These are phyloP conservation scores for Zalaria obscura DNA, from an alignment of 2,329 filamentous ascomycete genomes.

Conservation along the genomic window DNA sequence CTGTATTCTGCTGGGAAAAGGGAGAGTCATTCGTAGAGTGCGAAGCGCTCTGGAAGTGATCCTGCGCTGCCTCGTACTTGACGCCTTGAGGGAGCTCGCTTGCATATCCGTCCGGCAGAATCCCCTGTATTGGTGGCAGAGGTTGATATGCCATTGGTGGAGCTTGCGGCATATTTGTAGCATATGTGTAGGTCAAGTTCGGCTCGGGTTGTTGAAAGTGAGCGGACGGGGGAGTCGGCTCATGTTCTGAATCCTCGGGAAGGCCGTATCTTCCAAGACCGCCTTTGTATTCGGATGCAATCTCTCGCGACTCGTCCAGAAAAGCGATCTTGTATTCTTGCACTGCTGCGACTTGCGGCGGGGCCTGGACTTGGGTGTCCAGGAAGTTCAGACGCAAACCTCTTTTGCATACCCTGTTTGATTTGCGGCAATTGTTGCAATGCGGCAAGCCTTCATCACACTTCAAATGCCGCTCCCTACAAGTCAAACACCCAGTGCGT, in stretches of 20 bases:
- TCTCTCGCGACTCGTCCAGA: conserved; percentile 74
- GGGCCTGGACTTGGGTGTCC: conserved; percentile 60
- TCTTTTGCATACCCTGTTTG: conserved; percentile 70
- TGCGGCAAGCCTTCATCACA: conserved; percentile 62
- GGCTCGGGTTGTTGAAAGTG: conserved; percentile 4
- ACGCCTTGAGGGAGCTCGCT: conserved; percentile 15
- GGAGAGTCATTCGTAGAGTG: conserved; percentile 15
- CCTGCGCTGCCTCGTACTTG: conserved; percentile 15
- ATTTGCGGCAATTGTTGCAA: conserved; percentile 75
- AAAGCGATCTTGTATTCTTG: conserved; percentile 63
- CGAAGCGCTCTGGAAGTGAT: conserved; percentile 12
- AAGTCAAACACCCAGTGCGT: conserved; percentile 81
- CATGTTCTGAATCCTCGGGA: conserved; percentile 1
- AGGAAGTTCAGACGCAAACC: conserved; percentile 86
- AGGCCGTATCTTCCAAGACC: conserved; percentile 59
- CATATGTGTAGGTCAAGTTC: conserved; percentile 14
- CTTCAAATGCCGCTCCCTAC: conserved; percentile 77
- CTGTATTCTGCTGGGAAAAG: conserved; percentile 22
- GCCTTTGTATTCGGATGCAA: conserved; percentile 80
- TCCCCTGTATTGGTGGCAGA: conserved; percentile 36
- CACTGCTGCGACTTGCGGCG: conserved; percentile 40
- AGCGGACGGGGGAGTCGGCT: conserved; percentile 2
- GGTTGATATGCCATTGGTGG: conserved; percentile 28
- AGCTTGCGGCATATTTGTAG: conserved; percentile 15
- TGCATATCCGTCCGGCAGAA: conserved; percentile 31